Evolutionary conservation across 768 basidiomycete genomes (phyloP).

Genomic region (Cystobasidium tubakii): DNA sequence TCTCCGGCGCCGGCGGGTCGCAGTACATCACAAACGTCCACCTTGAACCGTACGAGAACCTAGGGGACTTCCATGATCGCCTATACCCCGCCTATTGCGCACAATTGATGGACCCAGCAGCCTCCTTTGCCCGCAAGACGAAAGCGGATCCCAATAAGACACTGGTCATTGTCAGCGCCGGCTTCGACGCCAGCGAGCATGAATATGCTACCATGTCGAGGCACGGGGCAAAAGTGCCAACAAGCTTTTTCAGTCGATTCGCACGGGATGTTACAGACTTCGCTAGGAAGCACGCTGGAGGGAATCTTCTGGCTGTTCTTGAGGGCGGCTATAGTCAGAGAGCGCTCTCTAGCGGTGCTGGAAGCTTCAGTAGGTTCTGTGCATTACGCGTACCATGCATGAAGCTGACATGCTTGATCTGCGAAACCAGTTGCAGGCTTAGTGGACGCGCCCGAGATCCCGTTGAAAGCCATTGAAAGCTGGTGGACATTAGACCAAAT

Average conservation of each 20-base stretch:
- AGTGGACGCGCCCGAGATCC: neutral
- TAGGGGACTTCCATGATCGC: conserved; percentile 67
- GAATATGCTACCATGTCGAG: conserved; percentile 86
- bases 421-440: conserved; percentile 2
- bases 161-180: conserved; percentile 70
- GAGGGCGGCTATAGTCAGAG: conserved; percentile 94
- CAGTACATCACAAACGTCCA: conserved; percentile 85
- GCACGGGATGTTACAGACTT: conserved; percentile 65
- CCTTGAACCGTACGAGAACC: conserved; percentile 64
- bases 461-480: neutral
- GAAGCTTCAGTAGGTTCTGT: conserved; percentile 18
- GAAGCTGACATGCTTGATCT: neutral
- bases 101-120: conserved; percentile 61
- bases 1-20: conserved; percentile 67
- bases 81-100: conserved; percentile 66
- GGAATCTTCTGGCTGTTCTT: conserved; percentile 75
- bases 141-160: conserved; percentile 60
- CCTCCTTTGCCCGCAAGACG: conserved; percentile 64
- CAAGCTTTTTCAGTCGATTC: conserved; percentile 77
- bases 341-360: conserved; percentile 66
- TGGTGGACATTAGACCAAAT: neutral
- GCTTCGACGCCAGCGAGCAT: conserved; percentile 89
- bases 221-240: conserved; percentile 80
- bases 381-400: neutral
- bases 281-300: conserved; percentile 56